A percentile compares a stretch with the other conserved stretches of the same genome.
Evolutionary conservation across 768 basidiomycete genomes (phyloP).

Genomic region (Pleurotus ostreatus): DNA sequence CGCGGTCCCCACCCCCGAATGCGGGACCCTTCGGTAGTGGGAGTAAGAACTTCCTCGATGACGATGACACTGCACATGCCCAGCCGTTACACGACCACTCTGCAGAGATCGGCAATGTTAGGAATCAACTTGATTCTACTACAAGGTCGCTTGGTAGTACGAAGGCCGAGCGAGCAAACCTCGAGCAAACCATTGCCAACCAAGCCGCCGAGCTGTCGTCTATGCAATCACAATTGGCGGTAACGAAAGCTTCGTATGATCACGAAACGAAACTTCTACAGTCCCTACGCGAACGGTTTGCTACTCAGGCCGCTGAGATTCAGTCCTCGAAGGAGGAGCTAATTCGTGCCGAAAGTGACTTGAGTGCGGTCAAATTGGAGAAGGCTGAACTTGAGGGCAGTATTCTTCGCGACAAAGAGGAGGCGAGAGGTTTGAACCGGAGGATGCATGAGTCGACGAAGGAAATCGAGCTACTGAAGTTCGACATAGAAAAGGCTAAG

Average conservation of each 20-base stretch:
- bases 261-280: slow-evolving; percentile 71
- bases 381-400: slow-evolving; percentile 88
- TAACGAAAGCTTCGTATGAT: slow-evolving; percentile 83
- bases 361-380: slow-evolving; percentile 84
- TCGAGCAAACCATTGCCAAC: slow-evolving; percentile 61
- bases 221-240: slow-evolving; percentile 78
- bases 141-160: slow-evolving; percentile 63
- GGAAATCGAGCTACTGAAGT: slow-evolving; percentile 66
- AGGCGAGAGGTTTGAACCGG: slow-evolving; percentile 79
- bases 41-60: slow-evolving; percentile 64
- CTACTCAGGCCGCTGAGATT: slow-evolving; percentile 66
- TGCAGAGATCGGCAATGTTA: slow-evolving; percentile 83
- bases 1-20: slow-evolving; percentile 10
- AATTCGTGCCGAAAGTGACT: slow-evolving; percentile 87
- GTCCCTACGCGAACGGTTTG: slow-evolving; percentile 64
- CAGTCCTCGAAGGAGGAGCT: slow-evolving; percentile 71
- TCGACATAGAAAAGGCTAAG: slow-evolving; percentile 79
- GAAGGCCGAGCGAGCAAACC: slow-evolving; percentile 57
- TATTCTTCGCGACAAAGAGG: slow-evolving; percentile 91
- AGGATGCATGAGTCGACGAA: slow-evolving; percentile 78
- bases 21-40: slow-evolving; percentile 52
- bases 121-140: slow-evolving; percentile 83
- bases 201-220: slow-evolving; percentile 75
- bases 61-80: slow-evolving; percentile 53
- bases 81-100: slow-evolving; percentile 67